Base-by-base conservation (phyloP, 2,329 filamentous ascomycete genomes). In the Massarina eburnea region DNA sequence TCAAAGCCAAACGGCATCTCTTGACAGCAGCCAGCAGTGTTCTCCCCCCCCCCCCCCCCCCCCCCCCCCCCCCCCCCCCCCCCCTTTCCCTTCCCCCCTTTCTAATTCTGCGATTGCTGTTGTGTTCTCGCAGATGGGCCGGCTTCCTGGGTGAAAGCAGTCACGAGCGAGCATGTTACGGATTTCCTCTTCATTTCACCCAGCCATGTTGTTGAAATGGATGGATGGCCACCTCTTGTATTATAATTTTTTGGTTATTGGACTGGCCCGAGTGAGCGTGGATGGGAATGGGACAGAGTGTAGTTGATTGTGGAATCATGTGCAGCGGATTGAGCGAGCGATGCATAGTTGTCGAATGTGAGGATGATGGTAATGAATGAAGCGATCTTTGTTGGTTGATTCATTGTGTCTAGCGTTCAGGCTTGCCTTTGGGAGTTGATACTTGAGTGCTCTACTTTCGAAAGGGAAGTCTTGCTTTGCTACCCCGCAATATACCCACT, bases 161-260 rank as follows among this genome's bases (percentile, higher is more conserved):
- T 24, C 20, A 30, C 35, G 35, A n/a, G n/a, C 35, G 35, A 38
- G 20, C 19, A 9, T 21, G 9, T 21, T 38, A 3, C 8, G n/a
- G 35, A 38, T 24, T 12, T 38, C 3, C 15, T 26, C 20, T 38
- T 38, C 35, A n/a, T 38, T 7, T 38, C 26, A n/a, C 7, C 17
- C 17, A 12, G 20, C 10, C 35, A 8, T 38, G 8, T 37, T 12
- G 18, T 12, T 10, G 19, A 10, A 38, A 24, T 21, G n/a, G 12
- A 21, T 24, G 20, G 35, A 26, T 38, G 24, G 44, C 37, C 32
- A 17, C 37, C 30, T 27, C 27, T 49, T 49, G 46, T 49, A 49
- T 43, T 45, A 49, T 49, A 48, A 33, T 41, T 45, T 38, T 38
- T 42, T 42, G 46, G 42, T 27, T 49, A 45, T 40, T 40, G 45